These are phyloP conservation scores for Chenopodium album DNA, from an alignment of 148 eudicot genomes.

Conservation along the genomic window DNA sequence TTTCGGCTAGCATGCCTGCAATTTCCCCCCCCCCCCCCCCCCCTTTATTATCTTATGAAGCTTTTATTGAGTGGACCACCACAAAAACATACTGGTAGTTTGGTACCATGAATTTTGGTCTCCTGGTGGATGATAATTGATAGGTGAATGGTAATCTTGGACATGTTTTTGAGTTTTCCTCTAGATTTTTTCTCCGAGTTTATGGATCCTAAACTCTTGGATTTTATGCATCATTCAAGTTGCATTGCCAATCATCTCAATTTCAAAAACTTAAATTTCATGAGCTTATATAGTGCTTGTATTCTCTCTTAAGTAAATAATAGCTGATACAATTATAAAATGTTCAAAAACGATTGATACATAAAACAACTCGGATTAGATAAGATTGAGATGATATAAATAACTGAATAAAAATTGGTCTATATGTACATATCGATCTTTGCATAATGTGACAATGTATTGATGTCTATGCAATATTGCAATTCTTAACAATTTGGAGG, in stretches of 20 bases:
- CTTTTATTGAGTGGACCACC: slow-evolving; percentile 12
- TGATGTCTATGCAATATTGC: too few species aligned
- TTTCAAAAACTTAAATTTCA: not conserved
- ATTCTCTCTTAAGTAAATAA: too few species aligned
- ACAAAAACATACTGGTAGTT: slow-evolving; percentile 2
- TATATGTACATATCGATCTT: too few species aligned
- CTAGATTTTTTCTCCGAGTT: slow-evolving; percentile 10
- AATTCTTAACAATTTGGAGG: too few species aligned
- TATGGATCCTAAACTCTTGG: slow-evolving; percentile 2
- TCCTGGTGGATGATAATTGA: not conserved
- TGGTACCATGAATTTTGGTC: not conserved
- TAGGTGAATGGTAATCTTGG: slow-evolving; percentile 19
- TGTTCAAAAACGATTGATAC: too few species aligned
- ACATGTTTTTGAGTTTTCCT: slow-evolving; percentile 15
- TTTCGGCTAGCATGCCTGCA: not conserved
- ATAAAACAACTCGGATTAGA: too few species aligned
- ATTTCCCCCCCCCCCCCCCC: too few species aligned
- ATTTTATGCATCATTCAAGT: slow-evolving; percentile 28
- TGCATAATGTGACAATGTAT: too few species aligned
- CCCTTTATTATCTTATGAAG: not conserved
- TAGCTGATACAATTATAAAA: too few species aligned
- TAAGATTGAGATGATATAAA: too few species aligned
- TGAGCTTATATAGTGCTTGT: too few species aligned
- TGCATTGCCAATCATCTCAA: slow-evolving; percentile 19
- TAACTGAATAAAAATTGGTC: too few species aligned